Base-by-base conservation (phyloP, 2,329 filamentous ascomycete genomes). In the Leptographium galeiforme region DNA sequence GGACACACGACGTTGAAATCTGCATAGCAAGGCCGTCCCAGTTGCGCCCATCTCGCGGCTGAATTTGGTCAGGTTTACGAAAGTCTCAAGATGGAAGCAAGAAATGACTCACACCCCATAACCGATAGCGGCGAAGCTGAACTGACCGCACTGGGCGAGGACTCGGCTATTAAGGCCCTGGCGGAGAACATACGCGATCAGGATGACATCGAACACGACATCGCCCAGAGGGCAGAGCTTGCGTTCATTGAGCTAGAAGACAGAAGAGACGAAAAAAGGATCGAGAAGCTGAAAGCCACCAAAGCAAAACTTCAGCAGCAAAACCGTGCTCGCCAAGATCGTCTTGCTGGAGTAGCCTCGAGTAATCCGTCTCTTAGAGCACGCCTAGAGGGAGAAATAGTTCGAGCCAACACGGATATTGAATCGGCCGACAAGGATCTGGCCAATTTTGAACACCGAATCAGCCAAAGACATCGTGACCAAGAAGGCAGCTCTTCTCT, bases 121-220 rank as follows among this genome's bases (percentile, higher is more conserved):
- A n/a, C n/a, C 14, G 46, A 38, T 38, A 14, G 4, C 8, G 12
- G 19, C 2, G 36, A 41, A 12, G 25, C n/a, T 11, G 49, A 36
- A 5, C 8, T 13, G n/a, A 25, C 32, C 5, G 30, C 36, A n/a
- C 4, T 48, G 44, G 78, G 81, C 57, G 83, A 87, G 62, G 76
- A 77, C 44, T 73, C 74, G 51, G 76, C 78, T 19, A 70, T 89
- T 33, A 72, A 75, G 54, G 77, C 77, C 45, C 70, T 89, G 43
- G 82, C 84, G 6, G 78, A 82, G 51, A 76, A 83, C 55, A 81
- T 93, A 25, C 82, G 88, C 54, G 82, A 95, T 62, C 91, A 97
- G 66, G 84, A 90, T 70, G 90, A 96, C 55, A 71, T 97, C 19
- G 91, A 96, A 67, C 79, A 89, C 57, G 89, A 95, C 63, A 94